Percentiles rank a stretch among this genome's conserved stretches.
phyloP scores from a whole-genome alignment of 2,329 filamentous ascomycete genomes.

The Sarocladium kiliense region DNA sequence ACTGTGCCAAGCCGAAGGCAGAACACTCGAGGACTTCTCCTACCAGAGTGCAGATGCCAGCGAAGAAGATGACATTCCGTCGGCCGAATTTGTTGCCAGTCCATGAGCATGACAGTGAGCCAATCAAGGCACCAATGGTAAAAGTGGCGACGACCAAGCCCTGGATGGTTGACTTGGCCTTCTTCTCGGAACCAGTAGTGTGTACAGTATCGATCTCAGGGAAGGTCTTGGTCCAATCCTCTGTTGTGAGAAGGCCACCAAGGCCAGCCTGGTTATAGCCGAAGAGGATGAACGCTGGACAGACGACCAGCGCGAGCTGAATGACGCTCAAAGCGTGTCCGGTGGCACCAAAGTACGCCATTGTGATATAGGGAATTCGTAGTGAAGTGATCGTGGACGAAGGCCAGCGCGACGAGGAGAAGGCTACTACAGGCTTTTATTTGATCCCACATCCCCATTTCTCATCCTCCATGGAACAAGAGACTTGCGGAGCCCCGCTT shows the following conservation, averaged over 20 bases:
- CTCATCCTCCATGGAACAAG: not conserved
- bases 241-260: conserved; percentile 62
- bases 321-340: conserved; percentile 29
- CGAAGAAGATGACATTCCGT: conserved; percentile 49
- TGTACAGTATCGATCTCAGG: conserved; percentile 43
- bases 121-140: conserved; percentile 53
- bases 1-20: conserved; percentile 33
- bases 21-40: conserved; percentile 51
- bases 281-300: conserved; percentile 39
- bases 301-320: conserved; percentile 37
- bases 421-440: not conserved
- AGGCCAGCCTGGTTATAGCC: conserved; percentile 65
- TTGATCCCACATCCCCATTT: not conserved
- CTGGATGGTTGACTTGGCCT: conserved; percentile 40
- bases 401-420: not conserved
- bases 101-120: conserved; percentile 34
- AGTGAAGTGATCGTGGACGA: not conserved
- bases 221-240: conserved; percentile 51
- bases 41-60: conserved; percentile 43
- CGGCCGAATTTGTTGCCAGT: conserved; percentile 56
- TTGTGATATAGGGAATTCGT: not conserved
- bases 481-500: not conserved
- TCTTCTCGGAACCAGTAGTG: conserved; percentile 30
- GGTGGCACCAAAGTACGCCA: conserved; percentile 26
- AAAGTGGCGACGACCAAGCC: conserved; percentile 41